Percentiles rank a stretch among this genome's conserved stretches.
Conservation (phyloP, 2,329 filamentous ascomycete genomes). For the Sporothrix brunneoviolacea region DNA sequence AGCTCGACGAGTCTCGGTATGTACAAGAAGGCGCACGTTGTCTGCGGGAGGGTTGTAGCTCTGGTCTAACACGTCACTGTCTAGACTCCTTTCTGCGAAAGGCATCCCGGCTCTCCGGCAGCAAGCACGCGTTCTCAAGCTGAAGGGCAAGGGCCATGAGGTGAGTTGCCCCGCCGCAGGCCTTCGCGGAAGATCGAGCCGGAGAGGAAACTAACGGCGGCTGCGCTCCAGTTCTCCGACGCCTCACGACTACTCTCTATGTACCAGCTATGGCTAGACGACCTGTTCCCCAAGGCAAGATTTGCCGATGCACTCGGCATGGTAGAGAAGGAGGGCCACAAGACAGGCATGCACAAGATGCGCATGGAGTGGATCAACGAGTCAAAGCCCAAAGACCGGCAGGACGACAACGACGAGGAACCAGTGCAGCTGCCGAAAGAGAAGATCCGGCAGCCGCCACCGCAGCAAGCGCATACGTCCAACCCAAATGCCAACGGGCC, state of each 20-base stretch:
- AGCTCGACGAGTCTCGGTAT: constrained; percentile 76
- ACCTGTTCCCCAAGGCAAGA: constrained; percentile 88
- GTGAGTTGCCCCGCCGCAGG: constrained; percentile 33
- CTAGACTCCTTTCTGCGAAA: constrained; percentile 69
- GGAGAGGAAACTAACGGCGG: not conserved
- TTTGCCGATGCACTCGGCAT: constrained; percentile 85
- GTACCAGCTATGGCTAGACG: constrained; percentile 95
- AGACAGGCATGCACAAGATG: constrained; percentile 66
- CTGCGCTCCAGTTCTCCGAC: constrained; percentile 63
- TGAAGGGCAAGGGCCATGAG: constrained; percentile 94
- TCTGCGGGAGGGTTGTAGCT: not conserved
- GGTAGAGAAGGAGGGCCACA: constrained; percentile 90
- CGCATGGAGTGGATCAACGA: constrained; percentile 82
- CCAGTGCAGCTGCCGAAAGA: not conserved
- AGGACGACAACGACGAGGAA: constrained; percentile 18
- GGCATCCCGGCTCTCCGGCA: constrained; percentile 78
- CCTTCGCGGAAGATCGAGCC: not conserved
- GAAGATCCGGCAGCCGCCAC: constrained; percentile 16
- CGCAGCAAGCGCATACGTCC: constrained; percentile 17
- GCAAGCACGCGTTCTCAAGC: constrained; percentile 63
- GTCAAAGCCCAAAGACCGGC: constrained; percentile 44
- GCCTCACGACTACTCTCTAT: constrained; percentile 74
- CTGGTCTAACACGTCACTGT: not conserved
- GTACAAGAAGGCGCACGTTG: not conserved
- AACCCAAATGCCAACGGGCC: constrained; percentile 24